Base-by-base conservation (phyloP, 164 flowering plant genomes). In the Berberis vulgaris region DNA sequence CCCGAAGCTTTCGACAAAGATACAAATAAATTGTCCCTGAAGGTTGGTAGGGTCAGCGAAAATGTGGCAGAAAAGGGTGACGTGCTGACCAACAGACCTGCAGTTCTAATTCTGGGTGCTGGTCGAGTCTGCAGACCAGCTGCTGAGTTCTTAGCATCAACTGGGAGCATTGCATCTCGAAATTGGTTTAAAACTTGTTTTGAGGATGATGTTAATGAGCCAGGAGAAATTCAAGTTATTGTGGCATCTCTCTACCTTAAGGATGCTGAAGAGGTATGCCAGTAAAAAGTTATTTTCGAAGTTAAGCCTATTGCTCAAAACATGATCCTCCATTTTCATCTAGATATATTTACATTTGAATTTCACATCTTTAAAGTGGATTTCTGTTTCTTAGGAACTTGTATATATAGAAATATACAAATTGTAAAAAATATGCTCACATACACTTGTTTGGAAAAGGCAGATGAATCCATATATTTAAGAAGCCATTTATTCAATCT, bases 121-220 rank as follows among this genome's bases (percentile, higher is more conserved):
- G 99, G 99, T 2, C 79, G 97, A 54, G 97, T 95, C 57, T 95
- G 99, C 77, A 84, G 76, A 76, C 99, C 99, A 66, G 97, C 96
- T 74, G 94, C 73, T 62, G 92, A 88, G 73, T 72, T 91, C 47
- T 74, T 95, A 64, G 76, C 94, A 62, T 83, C 96, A 71, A 59
- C 64, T 69, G 87, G 86, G 69, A 79, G 73, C 43, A 63, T 13
- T 63, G 71, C 82, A n/a, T 76, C 81, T 62, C 66, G 38, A 26
- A 70, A 80, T 38, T 76, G 72, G 69, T 73, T 70, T 49, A 72
- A 78, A 66, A 59, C 73, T 45, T 69, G 56, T 43, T 47, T 71
- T 41, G 74, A 67, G 54, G 66, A 59, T 62, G 78, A 73, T 66
- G 57, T 57, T 60, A 82, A 75, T 47, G 82, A 75, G 52, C 71